phyloP scores from a whole-genome alignment of 768 basidiomycete species.

The Lactarius pseudohatsudake region DNA sequence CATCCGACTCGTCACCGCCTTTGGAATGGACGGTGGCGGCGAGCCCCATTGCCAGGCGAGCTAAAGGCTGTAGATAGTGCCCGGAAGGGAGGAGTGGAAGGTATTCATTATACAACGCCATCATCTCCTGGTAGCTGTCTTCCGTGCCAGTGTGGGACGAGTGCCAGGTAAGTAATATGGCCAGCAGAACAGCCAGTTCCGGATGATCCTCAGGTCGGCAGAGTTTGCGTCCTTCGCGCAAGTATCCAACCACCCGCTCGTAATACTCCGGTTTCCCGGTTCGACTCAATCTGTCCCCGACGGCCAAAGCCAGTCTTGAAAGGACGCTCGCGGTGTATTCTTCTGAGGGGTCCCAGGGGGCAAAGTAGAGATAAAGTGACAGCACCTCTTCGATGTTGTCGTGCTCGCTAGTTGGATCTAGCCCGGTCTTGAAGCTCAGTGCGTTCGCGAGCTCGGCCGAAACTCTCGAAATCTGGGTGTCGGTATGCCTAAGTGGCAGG shows the following conservation, averaged over 20 bases:
- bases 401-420: not conserved
- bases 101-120: slow-evolving; percentile 6
- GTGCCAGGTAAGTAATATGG: not conserved
- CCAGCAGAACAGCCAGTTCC: not conserved
- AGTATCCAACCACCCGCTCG: slow-evolving; percentile 3
- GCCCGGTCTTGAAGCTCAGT: not conserved
- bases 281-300: not conserved
- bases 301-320: slow-evolving; percentile 1
- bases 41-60: not conserved
- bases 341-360: slow-evolving; percentile 1
- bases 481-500: not conserved
- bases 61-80: not conserved
- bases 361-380: slow-evolving; percentile 5
- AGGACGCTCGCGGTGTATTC: not conserved
- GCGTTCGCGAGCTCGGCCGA: slow-evolving; percentile 6
- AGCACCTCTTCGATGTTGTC: slow-evolving; percentile 10
- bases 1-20: not conserved
- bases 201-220: slow-evolving; percentile 4
- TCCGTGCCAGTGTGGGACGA: not conserved
- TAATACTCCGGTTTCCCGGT: not conserved
- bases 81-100: slow-evolving; percentile 8
- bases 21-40: not conserved
- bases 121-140: too few relatives aligned
- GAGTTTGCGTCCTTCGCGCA: not conserved
- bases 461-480: not conserved